Evolutionary conservation across 148 eudicot species (phyloP).

Genomic region (Selenicereus undatus): DNA sequence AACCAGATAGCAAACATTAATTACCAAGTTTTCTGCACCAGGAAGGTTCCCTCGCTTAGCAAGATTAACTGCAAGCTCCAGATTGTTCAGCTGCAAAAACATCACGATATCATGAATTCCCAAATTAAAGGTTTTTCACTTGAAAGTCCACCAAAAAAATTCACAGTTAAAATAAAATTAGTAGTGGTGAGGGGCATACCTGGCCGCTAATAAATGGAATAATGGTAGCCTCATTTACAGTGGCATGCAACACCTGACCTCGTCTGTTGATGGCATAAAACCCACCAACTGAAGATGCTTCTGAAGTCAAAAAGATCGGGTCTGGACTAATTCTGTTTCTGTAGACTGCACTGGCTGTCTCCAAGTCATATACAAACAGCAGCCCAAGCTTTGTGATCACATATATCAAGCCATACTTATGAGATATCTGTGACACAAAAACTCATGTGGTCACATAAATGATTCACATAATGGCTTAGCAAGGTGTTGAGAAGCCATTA

Average conservation of each 20-base stretch:
- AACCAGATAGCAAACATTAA: neutral
- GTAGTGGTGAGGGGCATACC: constrained; percentile 29
- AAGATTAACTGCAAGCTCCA: constrained; percentile 98
- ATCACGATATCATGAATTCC: constrained; percentile 4
- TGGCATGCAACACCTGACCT: constrained; percentile 94
- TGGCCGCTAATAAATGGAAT: constrained; percentile 96
- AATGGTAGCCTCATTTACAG: constrained; percentile 89
- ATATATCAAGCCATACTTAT: constrained; percentile 81
- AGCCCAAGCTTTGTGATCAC: constrained; percentile 97
- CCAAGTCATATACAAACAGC: constrained; percentile 93
- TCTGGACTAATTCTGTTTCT: constrained; percentile 97
- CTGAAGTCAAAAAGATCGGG: constrained; percentile 93
- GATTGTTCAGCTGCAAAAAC: constrained; percentile 75
- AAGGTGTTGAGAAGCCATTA: neutral
- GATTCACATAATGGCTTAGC: neutral
- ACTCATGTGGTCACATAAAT: neutral
- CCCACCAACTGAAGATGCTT: constrained; percentile 92
- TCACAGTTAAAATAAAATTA: neutral
- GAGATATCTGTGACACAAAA: constrained; percentile 57
- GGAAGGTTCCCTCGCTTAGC: constrained; percentile 98
- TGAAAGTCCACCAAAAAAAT: neutral
- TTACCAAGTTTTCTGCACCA: constrained; percentile 97
- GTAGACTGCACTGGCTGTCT: constrained; percentile 95
- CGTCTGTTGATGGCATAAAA: constrained; percentile 93
- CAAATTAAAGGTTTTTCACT: neutral